These are phyloP conservation scores for Phytopythium ostracodes DNA, from an alignment of 352 stramenopile species.

Conservation along the genomic window DNA sequence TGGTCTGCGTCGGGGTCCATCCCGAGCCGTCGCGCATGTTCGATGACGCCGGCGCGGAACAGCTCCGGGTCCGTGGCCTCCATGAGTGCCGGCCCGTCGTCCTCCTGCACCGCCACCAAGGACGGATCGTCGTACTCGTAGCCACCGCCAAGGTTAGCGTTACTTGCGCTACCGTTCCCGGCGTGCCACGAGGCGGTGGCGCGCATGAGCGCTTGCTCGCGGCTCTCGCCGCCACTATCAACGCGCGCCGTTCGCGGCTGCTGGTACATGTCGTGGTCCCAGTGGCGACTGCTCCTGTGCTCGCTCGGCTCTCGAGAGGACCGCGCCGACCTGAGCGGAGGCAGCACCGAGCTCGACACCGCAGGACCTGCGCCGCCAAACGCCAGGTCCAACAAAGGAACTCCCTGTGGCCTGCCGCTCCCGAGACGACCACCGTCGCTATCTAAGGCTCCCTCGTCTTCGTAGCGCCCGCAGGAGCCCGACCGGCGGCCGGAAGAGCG, in stretches of 20 bases:
- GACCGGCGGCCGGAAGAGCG: background rate
- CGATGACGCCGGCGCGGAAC: conserved; percentile 69
- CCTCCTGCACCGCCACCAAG: conserved; percentile 19
- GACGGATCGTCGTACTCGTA: conserved; percentile 15
- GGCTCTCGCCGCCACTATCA: conserved; percentile 7
- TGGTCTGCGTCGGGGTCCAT: conserved; percentile 52
- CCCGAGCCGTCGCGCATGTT: conserved; percentile 65
- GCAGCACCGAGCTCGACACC: background rate
- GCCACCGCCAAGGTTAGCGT: background rate
- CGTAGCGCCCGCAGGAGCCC: background rate
- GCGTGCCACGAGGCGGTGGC: conserved; percentile 27
- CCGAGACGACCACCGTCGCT: background rate
- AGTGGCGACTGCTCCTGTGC: background rate
- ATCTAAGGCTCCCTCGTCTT: background rate
- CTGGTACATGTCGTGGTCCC: conserved; percentile 14
- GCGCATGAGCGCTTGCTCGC: conserved; percentile 13
- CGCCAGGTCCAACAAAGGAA: conserved; percentile 28
- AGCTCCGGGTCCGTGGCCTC: conserved; percentile 58
- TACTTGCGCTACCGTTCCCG: conserved; percentile 19
- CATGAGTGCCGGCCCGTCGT: conserved; percentile 39
- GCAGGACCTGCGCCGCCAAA: conserved; percentile 18
- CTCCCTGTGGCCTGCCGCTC: background rate
- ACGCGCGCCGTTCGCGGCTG: conserved; percentile 18
- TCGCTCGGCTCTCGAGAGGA: conserved; percentile 16
- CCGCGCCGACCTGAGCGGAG: conserved; percentile 4